These are phyloP conservation scores for Cyphellophora europaea DNA, from an alignment of 2,329 filamentous ascomycete genomes.

Conservation along the genomic window DNA sequence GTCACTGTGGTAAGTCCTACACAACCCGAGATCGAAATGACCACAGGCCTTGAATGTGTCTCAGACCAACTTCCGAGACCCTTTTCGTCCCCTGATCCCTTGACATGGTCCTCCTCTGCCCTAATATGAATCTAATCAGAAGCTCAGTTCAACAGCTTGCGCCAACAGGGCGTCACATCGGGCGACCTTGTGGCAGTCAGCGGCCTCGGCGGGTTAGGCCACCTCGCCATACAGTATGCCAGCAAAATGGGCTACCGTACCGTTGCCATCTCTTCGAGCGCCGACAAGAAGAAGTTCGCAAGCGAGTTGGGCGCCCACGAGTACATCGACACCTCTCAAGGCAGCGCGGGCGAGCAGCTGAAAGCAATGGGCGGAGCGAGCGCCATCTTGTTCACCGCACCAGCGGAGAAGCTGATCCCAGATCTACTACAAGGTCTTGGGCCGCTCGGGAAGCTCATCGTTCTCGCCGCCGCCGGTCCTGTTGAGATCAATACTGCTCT, in stretches of 20 bases:
- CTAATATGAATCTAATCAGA: no score
- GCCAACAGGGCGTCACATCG: slow-evolving; percentile 35
- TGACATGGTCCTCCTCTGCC: no score
- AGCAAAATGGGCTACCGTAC: slow-evolving; percentile 43
- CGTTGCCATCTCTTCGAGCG: slow-evolving; percentile 41
- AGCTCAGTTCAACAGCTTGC: slow-evolving; percentile 26
- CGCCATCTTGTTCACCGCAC: slow-evolving; percentile 29
- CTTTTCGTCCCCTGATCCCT: no score
- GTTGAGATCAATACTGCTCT: slow-evolving; percentile 19
- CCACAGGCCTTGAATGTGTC: background rate
- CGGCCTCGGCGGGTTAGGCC: slow-evolving; percentile 44
- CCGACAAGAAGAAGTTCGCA: slow-evolving; percentile 44
- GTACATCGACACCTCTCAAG: slow-evolving; percentile 39
- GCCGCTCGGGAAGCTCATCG: slow-evolving; percentile 26
- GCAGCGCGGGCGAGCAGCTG: slow-evolving; percentile 25
- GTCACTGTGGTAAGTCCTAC: slow-evolving; percentile 46
- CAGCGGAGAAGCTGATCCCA: slow-evolving; percentile 24
- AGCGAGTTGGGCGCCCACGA: slow-evolving; percentile 47
- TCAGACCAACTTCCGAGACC: no score
- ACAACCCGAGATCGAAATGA: background rate
- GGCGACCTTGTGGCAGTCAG: slow-evolving; percentile 42
- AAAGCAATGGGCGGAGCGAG: slow-evolving; percentile 21
- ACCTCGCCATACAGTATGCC: slow-evolving; percentile 45
- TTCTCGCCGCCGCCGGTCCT: slow-evolving; percentile 23
- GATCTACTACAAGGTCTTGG: slow-evolving; percentile 27